Percentiles rank a stretch among this genome's conserved stretches.
These are phyloP conservation scores for bread wheat (Triticum aestivum) DNA, from an alignment of 176 grass and related monocot genomes.

Conservation along the genomic window DNA sequence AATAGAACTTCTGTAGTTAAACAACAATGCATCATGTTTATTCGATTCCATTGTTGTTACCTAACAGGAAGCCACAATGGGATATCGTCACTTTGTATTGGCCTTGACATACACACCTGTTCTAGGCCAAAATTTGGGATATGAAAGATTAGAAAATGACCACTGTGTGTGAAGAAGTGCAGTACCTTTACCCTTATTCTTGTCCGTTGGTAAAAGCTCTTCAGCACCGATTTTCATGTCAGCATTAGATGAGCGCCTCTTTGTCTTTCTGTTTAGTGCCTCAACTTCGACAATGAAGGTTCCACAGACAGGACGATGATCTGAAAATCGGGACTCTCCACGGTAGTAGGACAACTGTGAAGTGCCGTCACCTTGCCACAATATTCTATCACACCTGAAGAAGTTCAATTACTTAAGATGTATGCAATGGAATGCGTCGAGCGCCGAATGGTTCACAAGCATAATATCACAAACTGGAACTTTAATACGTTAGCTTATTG, in stretches of 20 bases:
- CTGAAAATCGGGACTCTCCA: conserved; percentile 71
- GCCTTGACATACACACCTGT: not conserved
- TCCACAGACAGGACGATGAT: conserved; percentile 82
- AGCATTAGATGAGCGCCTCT: conserved; percentile 33
- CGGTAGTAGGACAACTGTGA: conserved; percentile 71
- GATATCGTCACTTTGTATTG: not conserved
- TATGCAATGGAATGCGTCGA: not conserved
- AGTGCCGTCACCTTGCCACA: conserved; percentile 71
- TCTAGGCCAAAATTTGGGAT: not conserved
- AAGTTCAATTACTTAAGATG: conserved; percentile 24
- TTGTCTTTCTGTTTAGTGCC: conserved; percentile 34
- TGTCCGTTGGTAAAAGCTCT: conserved; percentile 44
- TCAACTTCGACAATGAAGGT: conserved; percentile 57
- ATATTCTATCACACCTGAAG: conserved; percentile 86
- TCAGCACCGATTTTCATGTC: conserved; percentile 60
- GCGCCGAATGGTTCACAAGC: not conserved
- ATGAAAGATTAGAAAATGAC: not conserved
- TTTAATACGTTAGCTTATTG: not conserved
- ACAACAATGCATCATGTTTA: not conserved
- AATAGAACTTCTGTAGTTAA: not conserved
- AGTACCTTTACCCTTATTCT: conserved; percentile 40
- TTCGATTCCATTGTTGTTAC: not conserved
- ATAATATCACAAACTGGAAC: conserved; percentile 10
- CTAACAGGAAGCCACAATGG: not conserved
- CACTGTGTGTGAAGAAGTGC: not conserved